phyloP scores from a whole-genome alignment of 768 basidiomycete species.

The Trametes meyenii region DNA sequence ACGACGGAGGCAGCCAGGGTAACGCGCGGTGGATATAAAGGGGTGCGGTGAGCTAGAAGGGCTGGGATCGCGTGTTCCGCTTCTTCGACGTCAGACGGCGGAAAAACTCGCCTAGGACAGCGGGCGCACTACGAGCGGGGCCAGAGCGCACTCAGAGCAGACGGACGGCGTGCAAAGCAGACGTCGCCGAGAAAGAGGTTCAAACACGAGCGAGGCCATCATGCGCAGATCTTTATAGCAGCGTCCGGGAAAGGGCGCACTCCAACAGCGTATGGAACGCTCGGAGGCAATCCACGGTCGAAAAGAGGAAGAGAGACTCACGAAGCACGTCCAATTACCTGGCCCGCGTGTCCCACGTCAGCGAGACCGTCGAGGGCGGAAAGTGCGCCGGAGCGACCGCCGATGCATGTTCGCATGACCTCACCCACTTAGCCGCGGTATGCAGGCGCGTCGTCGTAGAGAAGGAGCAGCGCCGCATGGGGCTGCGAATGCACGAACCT shows the following conservation, averaged over 20 bases:
- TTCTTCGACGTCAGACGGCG: neutral
- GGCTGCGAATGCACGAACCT: neutral
- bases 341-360: neutral
- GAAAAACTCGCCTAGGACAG: neutral
- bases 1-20: conserved; percentile 1
- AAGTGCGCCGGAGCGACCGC: neutral
- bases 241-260: neutral
- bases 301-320: neutral
- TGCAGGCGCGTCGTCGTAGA: neutral
- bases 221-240: neutral
- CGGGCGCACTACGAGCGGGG: neutral
- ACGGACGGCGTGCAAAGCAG: neutral
- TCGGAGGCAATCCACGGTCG: conserved; percentile 2
- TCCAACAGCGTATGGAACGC: conserved; percentile 3
- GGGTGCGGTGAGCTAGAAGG: conserved; percentile 4
- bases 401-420: neutral
- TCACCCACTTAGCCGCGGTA: neutral
- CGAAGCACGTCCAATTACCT: too few species aligned
- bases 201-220: neutral
- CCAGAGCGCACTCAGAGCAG: neutral
- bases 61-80: conserved; percentile 1
- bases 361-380: neutral
- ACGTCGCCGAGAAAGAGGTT: neutral
- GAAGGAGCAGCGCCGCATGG: neutral
- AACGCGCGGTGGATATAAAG: neutral